Base-by-base conservation (phyloP, 164 flowering plant genomes). In the Hamamelis virginiana region DNA sequence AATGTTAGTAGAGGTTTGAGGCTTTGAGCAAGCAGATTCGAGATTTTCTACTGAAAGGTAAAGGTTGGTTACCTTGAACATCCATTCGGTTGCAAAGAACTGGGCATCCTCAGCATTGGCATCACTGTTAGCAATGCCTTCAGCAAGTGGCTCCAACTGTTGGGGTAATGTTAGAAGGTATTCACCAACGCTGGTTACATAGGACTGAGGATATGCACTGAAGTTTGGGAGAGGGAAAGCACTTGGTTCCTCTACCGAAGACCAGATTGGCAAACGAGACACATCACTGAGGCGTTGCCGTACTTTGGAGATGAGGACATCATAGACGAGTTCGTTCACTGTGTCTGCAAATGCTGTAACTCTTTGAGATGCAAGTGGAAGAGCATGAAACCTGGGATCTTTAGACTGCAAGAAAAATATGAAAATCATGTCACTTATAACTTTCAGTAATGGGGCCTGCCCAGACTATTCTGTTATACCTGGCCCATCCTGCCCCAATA, bases 361-460 rank as follows among this genome's bases (percentile, higher is more conserved):
- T 82, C 99, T 84, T 70, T 96, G 97, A 64, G 97, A 90, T 66
- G 97, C 87, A 65, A 84, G 73, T 28, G 98, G 98, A 76, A 96
- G 98, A 18, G 97, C 97, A 87, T 96, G 99, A 69, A 96, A 93
- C 46, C 99, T 86, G 16, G 99, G 97, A 86, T 96, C 99, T 81
- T 89, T 96, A 5, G 96, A 91, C 99, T 96, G 97, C 86, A 86
- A 9, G 59, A 66, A 23, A n/a, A 68, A 74, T 13, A 62, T 18
- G 38, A 26, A 70, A 48, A 62, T 27, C 19, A 6, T 3, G 33
- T 23, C 25, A 66, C 18, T 64, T 47, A 33, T 33, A n/a, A n/a
- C n/a, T n/a, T n/a, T n/a, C n/a, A n/a, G n/a, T n/a, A n/a, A n/a
- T n/a, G n/a, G n/a, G n/a, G n/a, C n/a, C n/a, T n/a, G n/a, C n/a